Conservation (phyloP, 2,329 filamentous ascomycete genomes). For the Ophiocordyceps polyrhachis-furcata region DNA sequence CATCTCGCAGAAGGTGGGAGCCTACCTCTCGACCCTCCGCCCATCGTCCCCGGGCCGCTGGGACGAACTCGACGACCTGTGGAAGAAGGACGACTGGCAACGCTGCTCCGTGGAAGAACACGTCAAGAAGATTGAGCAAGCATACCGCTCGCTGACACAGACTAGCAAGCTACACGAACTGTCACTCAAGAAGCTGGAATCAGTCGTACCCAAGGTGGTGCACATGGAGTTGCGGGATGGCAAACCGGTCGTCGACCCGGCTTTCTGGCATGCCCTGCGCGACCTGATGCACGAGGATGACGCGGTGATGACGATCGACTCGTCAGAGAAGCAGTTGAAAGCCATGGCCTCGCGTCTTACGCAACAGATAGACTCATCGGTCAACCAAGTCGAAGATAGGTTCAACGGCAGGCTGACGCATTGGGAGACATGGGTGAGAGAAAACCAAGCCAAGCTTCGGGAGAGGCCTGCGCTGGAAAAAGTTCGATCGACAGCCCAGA, state of each 20-base stretch:
- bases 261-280: constrained; percentile 47
- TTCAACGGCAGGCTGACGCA: constrained; percentile 16
- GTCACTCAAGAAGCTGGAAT: constrained; percentile 23
- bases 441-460: constrained; percentile 24
- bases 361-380: constrained; percentile 9
- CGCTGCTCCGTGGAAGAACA: constrained; percentile 7
- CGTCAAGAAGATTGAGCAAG: constrained; percentile 11
- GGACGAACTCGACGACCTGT: constrained; percentile 5
- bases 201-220: constrained; percentile 35
- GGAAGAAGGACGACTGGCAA: constrained; percentile 4
- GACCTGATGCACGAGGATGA: constrained; percentile 31
- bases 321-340: constrained; percentile 28
- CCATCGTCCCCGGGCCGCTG: constrained; percentile 6
- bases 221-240: constrained; percentile 35
- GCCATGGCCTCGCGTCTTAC: constrained; percentile 21
- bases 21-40: constrained; percentile 11
- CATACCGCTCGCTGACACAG: constrained; percentile 12
- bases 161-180: constrained; percentile 16
- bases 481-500: constrained; percentile 14
- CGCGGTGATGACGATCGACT: constrained; percentile 26
- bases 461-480: constrained; percentile 14
- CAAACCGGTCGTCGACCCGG: constrained; percentile 31
- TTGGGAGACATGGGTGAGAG: constrained; percentile 34
- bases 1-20: constrained; percentile 5
- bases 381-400: constrained; percentile 8